phyloP scores from a whole-genome alignment of 2,329 filamentous ascomycete species.

The Penicillium sp. region DNA sequence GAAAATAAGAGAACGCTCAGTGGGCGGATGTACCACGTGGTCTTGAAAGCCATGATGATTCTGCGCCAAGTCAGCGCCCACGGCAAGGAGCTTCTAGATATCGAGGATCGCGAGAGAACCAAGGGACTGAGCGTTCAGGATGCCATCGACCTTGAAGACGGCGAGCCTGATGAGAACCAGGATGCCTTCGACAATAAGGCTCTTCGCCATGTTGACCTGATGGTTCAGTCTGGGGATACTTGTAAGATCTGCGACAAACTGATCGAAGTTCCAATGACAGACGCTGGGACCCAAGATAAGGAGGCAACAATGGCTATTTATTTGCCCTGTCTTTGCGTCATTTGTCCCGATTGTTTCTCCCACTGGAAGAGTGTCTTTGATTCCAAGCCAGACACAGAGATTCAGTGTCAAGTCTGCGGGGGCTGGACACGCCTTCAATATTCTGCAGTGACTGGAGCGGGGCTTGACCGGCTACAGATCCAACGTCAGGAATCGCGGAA shows the following conservation, averaged over 20 bases:
- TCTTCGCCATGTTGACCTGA: constrained; percentile 77
- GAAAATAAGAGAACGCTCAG: constrained; percentile 62
- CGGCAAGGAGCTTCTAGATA: constrained; percentile 80
- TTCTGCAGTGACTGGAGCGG: constrained; percentile 61
- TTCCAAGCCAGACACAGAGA: constrained; percentile 43
- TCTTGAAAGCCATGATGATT: constrained; percentile 83
- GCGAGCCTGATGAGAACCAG: constrained; percentile 53
- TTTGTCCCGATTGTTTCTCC: constrained; percentile 69
- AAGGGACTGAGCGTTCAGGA: constrained; percentile 77
- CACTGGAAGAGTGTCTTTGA: constrained; percentile 52
- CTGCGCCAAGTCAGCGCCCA: constrained; percentile 88
- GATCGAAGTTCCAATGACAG: constrained; percentile 49
- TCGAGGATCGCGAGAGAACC: constrained; percentile 72
- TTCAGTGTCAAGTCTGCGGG: constrained; percentile 63
- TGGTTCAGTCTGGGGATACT: constrained; percentile 70
- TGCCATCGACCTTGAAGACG: constrained; percentile 82
- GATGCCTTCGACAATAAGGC: constrained; percentile 62
- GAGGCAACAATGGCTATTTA: constrained; percentile 59
- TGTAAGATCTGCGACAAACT: constrained; percentile 66
- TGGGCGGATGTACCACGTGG: constrained; percentile 87
- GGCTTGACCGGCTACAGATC: constrained; percentile 49
- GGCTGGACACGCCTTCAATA: constrained; percentile 57
- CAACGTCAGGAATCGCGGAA: constrained; percentile 40
- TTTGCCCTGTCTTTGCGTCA: constrained; percentile 78
- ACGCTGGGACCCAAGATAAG: constrained; percentile 50